Base-by-base conservation (phyloP, 2,329 filamentous ascomycete species). In the Aureobasidium subglaciale region DNA sequence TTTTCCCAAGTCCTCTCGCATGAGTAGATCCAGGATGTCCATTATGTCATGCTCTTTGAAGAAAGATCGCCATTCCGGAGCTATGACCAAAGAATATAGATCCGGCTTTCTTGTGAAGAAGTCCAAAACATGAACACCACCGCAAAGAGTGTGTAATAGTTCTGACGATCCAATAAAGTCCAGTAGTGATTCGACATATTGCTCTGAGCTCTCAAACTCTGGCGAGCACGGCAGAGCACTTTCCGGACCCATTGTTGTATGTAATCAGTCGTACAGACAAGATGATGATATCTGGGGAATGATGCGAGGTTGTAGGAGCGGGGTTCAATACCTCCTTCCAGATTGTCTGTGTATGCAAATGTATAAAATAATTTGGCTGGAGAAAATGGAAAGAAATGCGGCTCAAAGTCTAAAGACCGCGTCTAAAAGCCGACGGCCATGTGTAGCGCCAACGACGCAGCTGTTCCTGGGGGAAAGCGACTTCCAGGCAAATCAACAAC, bases 71-170 rank as follows among this genome's bases (percentile, higher is more conserved):
- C 93, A 99, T 70, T 90, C 84, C 58, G 79, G 68, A 0, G 90
- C 88, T 1, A 99, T 71, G 1, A 92, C 80, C 1, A 80, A 78
- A 52, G 86, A 82, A 68, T 96, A 99, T 0, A 96, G 78, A 60
- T 90, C 87, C 5, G 90, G 88, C 45, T 90, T 82, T 38, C 83
- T 82, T 2, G 90, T 96, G 73, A 96, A 90, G 72, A 99, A 97
- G 69, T 99, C 93, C 56, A 97, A 79, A 60, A 99, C 91, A 67
- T 99, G 93, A 1, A 97, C 88, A n/a, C 92, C 91, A 54, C 93
- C 93, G 67, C 90, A 96, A n/a, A 99, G 78, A 24, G 88, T 89
- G 61, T 89, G 87, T 63, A 96, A 90, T 1, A 90, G 77, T 54
- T 85, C 81, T 42, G 87, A 88, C 2, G 83, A 84, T 5, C 84